Percentiles rank a stretch among this genome's conserved stretches.
These are phyloP conservation scores for Tolypocladium pustulatum DNA, from an alignment of 2,329 filamentous ascomycete species.

Conservation along the genomic window DNA sequence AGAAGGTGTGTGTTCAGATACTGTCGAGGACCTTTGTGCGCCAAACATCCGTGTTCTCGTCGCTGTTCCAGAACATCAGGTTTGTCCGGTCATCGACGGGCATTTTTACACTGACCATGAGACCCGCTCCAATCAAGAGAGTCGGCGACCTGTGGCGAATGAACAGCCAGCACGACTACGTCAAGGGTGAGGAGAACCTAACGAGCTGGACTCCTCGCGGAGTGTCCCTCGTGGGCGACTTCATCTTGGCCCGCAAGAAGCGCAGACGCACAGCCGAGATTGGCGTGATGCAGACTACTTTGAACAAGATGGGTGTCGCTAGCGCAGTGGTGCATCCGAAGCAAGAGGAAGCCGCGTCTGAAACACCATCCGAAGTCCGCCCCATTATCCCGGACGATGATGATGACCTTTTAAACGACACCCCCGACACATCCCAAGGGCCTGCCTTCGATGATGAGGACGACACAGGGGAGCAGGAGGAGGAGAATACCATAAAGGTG, in stretches of 20 bases:
- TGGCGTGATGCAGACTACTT: conserved; percentile 58
- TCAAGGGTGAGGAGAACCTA: conserved; percentile 88
- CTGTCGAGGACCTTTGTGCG: conserved; percentile 75
- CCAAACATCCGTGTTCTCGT: conserved; percentile 76
- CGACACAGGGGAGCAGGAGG: conserved; percentile 9
- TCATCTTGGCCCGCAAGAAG: conserved; percentile 63
- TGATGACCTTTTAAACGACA: conserved; percentile 48
- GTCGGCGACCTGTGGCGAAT: conserved; percentile 93
- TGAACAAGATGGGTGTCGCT: conserved; percentile 47
- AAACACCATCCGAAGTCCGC: conserved; percentile 23
- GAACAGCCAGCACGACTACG: conserved; percentile 89
- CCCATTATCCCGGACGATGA: conserved; percentile 42
- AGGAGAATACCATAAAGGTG: conserved; percentile 11
- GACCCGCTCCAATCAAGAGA: conserved; percentile 81
- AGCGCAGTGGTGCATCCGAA: conserved; percentile 23
- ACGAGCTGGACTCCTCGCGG: conserved; percentile 80
- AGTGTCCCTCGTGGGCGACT: conserved; percentile 85
- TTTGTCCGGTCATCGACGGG: conserved; percentile 80
- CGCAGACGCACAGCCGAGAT: conserved; percentile 68
- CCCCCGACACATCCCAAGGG: conserved; percentile 40
- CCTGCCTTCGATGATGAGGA: conserved; percentile 21
- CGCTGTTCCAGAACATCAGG: conserved; percentile 74
- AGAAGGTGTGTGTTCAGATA: conserved; percentile 74
- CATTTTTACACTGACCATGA: conserved; percentile 78
- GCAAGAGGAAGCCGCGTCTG: conserved; percentile 24